phyloP scores from a whole-genome alignment of 164 flowering plant species.

The Cinnamomum micranthum region DNA sequence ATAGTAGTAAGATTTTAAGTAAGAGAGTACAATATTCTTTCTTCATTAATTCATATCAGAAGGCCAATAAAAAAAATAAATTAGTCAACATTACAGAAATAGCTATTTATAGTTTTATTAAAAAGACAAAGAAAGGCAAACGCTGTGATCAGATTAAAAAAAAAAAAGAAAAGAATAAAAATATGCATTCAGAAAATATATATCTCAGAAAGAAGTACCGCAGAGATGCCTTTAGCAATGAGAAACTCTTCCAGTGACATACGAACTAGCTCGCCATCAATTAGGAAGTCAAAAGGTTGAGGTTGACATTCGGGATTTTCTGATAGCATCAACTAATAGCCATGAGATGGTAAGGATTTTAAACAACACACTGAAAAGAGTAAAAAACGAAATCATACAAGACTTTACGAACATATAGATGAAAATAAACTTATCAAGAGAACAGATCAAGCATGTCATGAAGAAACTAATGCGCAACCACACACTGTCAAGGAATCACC shows the following conservation, averaged over 20 bases:
- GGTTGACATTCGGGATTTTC: slow-evolving; percentile 57
- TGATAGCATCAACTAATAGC: slow-evolving; percentile 15
- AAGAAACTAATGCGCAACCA: not conserved
- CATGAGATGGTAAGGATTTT: not conserved
- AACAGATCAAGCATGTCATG: not conserved
- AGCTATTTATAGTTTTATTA: no score
- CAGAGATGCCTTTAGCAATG: slow-evolving; percentile 86
- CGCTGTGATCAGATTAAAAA: no score
- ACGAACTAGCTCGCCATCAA: slow-evolving; percentile 80
- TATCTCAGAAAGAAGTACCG: slow-evolving; percentile 38
- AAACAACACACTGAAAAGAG: not conserved
- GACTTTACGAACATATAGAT: not conserved
- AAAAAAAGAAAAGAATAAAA: no score
- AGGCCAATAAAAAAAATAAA: no score
- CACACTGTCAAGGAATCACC: not conserved
- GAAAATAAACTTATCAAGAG: no score
- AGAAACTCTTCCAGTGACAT: slow-evolving; percentile 88
- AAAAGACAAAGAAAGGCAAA: not conserved
- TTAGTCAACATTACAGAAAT: not conserved
- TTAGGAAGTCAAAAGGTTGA: slow-evolving; percentile 82
- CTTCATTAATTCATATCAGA: not conserved
- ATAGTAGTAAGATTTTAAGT: not conserved
- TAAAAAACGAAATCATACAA: not conserved
- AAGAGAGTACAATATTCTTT: not conserved
- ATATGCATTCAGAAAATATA: not conserved